Percentiles rank a stretch among this genome's conserved stretches.
These are phyloP conservation scores for Cryptococcus sp. DNA, from an alignment of 1,284 basidiomycete genomes.

Conservation along the genomic window DNA sequence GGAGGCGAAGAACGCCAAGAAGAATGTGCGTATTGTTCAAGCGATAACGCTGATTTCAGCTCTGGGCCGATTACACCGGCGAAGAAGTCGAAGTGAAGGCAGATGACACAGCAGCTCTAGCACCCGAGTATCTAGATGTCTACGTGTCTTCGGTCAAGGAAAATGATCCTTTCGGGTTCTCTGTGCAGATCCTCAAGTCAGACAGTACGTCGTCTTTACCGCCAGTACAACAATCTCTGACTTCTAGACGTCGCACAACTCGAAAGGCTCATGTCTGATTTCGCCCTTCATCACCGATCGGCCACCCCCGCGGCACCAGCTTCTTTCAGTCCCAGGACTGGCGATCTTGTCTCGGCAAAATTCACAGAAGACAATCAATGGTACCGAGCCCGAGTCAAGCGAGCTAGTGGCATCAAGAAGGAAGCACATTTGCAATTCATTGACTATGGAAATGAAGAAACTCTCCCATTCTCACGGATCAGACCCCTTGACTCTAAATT, in stretches of 20 bases:
- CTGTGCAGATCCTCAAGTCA: slow-evolving; percentile 77
- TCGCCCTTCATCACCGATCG: slow-evolving; percentile 74
- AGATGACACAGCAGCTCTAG: slow-evolving; percentile 56
- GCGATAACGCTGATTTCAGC: slow-evolving; percentile 50
- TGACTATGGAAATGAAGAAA: slow-evolving; percentile 75
- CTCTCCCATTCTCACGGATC: slow-evolving; percentile 62
- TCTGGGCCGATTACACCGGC: slow-evolving; percentile 78
- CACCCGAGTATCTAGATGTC: slow-evolving; percentile 82
- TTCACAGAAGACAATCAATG: slow-evolving; percentile 70
- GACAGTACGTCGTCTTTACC: slow-evolving; percentile 57
- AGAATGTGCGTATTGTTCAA: slow-evolving; percentile 58
- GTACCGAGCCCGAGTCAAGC: slow-evolving; percentile 87
- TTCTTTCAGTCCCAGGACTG: slow-evolving; percentile 69
- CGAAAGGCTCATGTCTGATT: slow-evolving; percentile 90
- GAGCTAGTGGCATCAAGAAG: slow-evolving; percentile 74
- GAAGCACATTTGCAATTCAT: slow-evolving; percentile 49
- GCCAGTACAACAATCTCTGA: neutral
- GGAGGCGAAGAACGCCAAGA: slow-evolving; percentile 69
- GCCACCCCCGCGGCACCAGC: slow-evolving; percentile 55
- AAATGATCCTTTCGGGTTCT: slow-evolving; percentile 75
- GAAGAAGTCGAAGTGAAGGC: slow-evolving; percentile 54
- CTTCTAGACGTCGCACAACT: slow-evolving; percentile 71
- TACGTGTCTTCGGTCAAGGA: slow-evolving; percentile 85
- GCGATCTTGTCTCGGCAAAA: slow-evolving; percentile 78
- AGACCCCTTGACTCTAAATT: slow-evolving; percentile 81